Conservation (phyloP, 1,284 basidiomycete species). For the Uromyces viciae-fabae region DNA sequence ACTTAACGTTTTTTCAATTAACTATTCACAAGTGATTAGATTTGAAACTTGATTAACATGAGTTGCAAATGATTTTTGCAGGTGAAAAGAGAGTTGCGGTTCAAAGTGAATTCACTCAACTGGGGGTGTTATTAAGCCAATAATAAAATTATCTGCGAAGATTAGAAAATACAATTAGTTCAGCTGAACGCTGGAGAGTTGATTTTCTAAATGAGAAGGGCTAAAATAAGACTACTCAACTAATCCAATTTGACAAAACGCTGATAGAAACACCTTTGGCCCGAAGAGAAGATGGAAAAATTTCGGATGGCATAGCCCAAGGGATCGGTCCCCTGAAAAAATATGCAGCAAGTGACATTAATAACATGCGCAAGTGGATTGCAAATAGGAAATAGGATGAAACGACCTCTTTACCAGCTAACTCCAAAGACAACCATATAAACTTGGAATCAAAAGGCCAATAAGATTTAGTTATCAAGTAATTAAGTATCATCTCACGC, state of each 20-base stretch:
- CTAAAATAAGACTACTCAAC: conserved; percentile 46
- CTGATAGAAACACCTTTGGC: conserved; percentile 53
- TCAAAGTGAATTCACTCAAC: conserved; percentile 30
- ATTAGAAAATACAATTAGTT: neutral
- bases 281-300: conserved; percentile 49
- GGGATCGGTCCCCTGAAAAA: conserved; percentile 36
- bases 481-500: neutral
- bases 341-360: neutral
- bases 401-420: conserved; percentile 28
- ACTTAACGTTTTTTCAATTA: conserved; percentile 34
- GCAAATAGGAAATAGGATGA: neutral
- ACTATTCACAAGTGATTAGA: neutral
- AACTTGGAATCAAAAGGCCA: conserved; percentile 4
- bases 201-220: neutral
- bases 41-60: too few relatives aligned
- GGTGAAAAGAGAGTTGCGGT: too few relatives aligned
- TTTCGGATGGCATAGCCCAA: conserved; percentile 53
- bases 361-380: neutral
- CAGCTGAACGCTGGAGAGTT: neutral
- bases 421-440: conserved; percentile 49
- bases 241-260: conserved; percentile 52
- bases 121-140: conserved; percentile 46
- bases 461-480: neutral
- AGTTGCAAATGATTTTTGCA: too few relatives aligned
- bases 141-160: conserved; percentile 38